A percentile compares a stretch with the other conserved stretches of the same genome.
phyloP scores from a whole-genome alignment of 768 basidiomycete genomes.

The Lactifluus echinatus region DNA sequence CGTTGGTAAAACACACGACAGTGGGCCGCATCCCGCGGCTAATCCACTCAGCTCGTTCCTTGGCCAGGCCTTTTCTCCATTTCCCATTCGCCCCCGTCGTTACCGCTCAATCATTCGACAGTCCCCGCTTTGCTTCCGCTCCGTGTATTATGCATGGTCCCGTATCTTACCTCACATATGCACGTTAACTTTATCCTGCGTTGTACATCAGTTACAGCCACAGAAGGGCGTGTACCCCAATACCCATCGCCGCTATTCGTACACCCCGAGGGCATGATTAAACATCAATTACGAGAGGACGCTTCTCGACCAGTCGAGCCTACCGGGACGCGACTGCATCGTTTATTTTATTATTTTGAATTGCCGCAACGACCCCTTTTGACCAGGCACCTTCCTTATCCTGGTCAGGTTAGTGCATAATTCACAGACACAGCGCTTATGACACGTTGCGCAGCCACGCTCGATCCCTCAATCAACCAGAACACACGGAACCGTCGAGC shows the following conservation, averaged over 20 bases:
- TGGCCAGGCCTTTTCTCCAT: background rate
- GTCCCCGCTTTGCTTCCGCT: slow-evolving; percentile 18
- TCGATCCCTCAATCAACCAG: background rate
- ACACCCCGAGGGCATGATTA: background rate
- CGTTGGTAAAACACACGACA: no score
- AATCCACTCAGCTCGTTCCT: background rate
- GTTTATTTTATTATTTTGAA: slow-evolving; percentile 4
- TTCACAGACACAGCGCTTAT: background rate
- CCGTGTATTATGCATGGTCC: background rate
- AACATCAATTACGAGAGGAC: background rate
- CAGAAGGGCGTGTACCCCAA: background rate
- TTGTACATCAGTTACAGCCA: background rate
- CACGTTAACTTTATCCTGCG: background rate
- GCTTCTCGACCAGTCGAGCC: background rate
- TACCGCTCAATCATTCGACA: slow-evolving; percentile 11
- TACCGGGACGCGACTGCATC: background rate
- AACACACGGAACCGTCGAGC: background rate
- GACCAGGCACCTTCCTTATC: slow-evolving; percentile 19
- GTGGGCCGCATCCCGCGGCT: background rate
- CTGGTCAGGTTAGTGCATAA: slow-evolving; percentile 12
- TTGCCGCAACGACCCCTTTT: slow-evolving; percentile 10
- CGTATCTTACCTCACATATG: background rate
- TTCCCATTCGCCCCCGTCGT: background rate
- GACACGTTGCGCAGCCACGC: slow-evolving; percentile 5
- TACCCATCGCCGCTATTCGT: background rate